Base-by-base conservation (phyloP, 768 basidiomycete species). In the Rhodotorula taiwanensis region DNA sequence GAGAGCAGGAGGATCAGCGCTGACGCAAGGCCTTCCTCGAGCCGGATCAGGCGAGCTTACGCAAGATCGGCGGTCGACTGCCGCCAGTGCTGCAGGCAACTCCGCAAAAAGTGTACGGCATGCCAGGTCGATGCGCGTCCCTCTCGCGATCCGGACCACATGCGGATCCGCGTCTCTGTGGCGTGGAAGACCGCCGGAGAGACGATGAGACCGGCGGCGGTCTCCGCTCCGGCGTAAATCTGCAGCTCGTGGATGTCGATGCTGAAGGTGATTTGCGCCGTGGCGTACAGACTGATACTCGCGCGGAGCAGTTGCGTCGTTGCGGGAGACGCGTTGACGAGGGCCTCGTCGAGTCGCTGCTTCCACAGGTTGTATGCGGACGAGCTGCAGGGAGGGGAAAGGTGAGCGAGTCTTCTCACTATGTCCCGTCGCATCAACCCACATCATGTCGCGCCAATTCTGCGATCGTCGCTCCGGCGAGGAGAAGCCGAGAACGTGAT, bases 221-320 rank as follows among this genome's bases (percentile, higher is more conserved):
- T 60, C 27, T 60, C 60, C n/a, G 62, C 62, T 15, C 71, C 71
- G 20, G 70, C 71, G 52, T 66, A 72, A 52, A 72, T 70, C 33
- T 70, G 69, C 52, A 70, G 58, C 62, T 72, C 71, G 58, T 70
- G 66, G 45, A 69, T 66, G 62, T 72, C 71, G 50, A 72, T 66
- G 33, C 63, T 62, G 55, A 72, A 62, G 5, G 71, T 70, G 54
- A 68, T 61, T 42, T 72, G 71, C 2, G 71, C 71, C 2, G 64
- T 65, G 6, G 64, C 69, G 60, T 72, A 72, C 16, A 72, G 55
- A 27, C 64, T 63, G 42, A 72, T 69, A 48, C 67, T 69, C 11
- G 70, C 70, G 13, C 71, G 61, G 6, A 72, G 52, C 13, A 72
- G 61, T 52, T 72, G 69, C 14, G 64, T 62, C 39, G 64, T 67